Percentiles rank a stretch among this genome's conserved stretches.
Conservation (phyloP, 371 early-diverging fungal genomes). For the Mucor mucedo region DNA sequence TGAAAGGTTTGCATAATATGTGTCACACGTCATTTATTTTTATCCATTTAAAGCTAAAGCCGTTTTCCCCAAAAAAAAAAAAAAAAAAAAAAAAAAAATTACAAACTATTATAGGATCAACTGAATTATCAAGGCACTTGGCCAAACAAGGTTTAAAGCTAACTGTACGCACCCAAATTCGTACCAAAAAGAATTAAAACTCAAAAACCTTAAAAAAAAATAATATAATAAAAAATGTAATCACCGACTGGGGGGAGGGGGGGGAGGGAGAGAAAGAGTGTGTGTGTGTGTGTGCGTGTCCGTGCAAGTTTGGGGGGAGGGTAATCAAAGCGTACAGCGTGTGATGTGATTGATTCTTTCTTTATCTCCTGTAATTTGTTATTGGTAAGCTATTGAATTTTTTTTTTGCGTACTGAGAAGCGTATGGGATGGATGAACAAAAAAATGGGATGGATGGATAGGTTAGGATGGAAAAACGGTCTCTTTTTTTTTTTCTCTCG, state of each 20-base stretch:
- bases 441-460: constrained; percentile 1
- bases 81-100: not conserved
- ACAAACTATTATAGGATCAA: constrained; percentile 53
- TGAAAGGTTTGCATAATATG: constrained; percentile 52
- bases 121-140: constrained; percentile 66
- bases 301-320: not conserved
- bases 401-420: not conserved
- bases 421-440: constrained; percentile 1
- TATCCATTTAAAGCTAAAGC: not conserved
- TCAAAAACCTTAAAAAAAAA: too few species aligned
- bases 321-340: constrained; percentile 1
- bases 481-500: too few species aligned
- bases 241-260: not conserved
- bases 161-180: constrained; percentile 57
- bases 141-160: constrained; percentile 70
- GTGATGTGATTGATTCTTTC: not conserved
- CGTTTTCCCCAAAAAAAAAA: too few species aligned
- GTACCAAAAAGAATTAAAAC: constrained; percentile 20
- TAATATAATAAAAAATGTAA: too few species aligned
- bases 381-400: constrained; percentile 15
- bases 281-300: too few species aligned
- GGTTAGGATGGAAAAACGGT: not conserved
- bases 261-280: not conserved
- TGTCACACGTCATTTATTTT: not conserved
- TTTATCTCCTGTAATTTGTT: constrained; percentile 19